Evolutionary conservation across 2,329 filamentous ascomycete species (phyloP).

Genomic region (Pseudogymnoascus sp.): DNA sequence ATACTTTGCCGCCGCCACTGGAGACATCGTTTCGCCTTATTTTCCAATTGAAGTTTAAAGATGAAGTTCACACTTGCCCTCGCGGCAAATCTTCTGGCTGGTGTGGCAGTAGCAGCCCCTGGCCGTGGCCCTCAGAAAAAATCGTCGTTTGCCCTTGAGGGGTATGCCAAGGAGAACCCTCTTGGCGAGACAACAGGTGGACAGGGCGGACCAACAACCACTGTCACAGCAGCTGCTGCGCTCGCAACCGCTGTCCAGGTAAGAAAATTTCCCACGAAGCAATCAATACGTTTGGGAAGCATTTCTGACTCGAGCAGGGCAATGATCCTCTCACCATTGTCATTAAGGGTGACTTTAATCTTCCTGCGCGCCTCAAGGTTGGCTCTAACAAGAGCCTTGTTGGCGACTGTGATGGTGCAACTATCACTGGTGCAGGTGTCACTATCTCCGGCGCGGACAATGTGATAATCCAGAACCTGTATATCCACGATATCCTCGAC

Average conservation of each 20-base stretch:
- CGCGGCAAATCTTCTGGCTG: not conserved
- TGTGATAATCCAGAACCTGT: constrained; percentile 50
- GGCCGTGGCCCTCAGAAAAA: not conserved
- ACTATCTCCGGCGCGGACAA: constrained; percentile 41
- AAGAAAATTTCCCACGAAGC: constrained; percentile 22
- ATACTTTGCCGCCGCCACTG: not conserved
- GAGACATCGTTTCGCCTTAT: not conserved
- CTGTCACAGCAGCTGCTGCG: constrained; percentile 36
- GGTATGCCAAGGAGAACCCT: constrained; percentile 8
- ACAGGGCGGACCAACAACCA: constrained; percentile 35
- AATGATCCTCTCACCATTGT: constrained; percentile 36
- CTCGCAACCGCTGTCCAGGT: constrained; percentile 31
- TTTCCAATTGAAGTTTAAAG: not conserved
- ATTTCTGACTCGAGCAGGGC: constrained; percentile 24
- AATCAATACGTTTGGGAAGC: not conserved
- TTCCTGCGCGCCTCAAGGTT: constrained; percentile 16
- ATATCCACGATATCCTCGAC: constrained; percentile 39
- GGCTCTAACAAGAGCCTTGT: constrained; percentile 39
- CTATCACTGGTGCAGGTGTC: constrained; percentile 38
- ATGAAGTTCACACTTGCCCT: not conserved
- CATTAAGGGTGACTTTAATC: constrained; percentile 31
- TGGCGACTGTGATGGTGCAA: constrained; percentile 26
- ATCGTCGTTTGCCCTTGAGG: not conserved
- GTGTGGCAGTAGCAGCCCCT: not conserved
- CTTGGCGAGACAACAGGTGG: constrained; percentile 35